Conservation (phyloP, 305 asterid genomes). For the Solanum hybrid region DNA sequence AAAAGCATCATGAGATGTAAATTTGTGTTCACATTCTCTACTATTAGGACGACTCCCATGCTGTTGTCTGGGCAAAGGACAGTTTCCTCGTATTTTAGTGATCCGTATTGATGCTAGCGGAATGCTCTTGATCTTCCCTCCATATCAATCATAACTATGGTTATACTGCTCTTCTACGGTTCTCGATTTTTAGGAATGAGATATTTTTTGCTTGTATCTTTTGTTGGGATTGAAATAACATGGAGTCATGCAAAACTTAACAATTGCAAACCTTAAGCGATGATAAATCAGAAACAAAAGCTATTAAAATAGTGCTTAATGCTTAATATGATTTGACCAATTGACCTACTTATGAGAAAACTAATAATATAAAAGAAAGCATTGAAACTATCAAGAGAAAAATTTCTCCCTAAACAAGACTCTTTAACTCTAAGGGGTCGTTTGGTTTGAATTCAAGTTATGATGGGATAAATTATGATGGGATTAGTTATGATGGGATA, state of each 20-base stretch:
- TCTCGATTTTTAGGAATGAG: neutral
- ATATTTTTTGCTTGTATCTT: neutral
- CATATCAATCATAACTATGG: neutral
- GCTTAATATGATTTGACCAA: neutral
- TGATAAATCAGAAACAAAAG: neutral
- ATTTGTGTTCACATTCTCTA: neutral
- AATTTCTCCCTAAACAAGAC: neutral
- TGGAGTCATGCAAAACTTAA: neutral
- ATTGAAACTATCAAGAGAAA: neutral
- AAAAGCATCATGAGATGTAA: neutral
- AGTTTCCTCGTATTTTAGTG: neutral
- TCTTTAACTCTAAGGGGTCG: too few relatives aligned
- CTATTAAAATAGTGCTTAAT: neutral
- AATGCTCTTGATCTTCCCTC: neutral
- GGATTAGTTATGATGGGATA: too few relatives aligned
- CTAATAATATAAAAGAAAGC: neutral
- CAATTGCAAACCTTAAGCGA: neutral
- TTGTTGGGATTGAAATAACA: neutral
- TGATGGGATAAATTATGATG: too few relatives aligned
- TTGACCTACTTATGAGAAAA: neutral
- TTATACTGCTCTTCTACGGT: neutral
- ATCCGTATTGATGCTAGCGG: neutral
- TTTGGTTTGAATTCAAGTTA: too few relatives aligned
- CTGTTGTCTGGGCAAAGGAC: neutral
- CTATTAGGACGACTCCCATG: neutral